Conservation (phyloP, 495 filamentous ascomycete species). For the Bathelium albidoporum region DNA sequence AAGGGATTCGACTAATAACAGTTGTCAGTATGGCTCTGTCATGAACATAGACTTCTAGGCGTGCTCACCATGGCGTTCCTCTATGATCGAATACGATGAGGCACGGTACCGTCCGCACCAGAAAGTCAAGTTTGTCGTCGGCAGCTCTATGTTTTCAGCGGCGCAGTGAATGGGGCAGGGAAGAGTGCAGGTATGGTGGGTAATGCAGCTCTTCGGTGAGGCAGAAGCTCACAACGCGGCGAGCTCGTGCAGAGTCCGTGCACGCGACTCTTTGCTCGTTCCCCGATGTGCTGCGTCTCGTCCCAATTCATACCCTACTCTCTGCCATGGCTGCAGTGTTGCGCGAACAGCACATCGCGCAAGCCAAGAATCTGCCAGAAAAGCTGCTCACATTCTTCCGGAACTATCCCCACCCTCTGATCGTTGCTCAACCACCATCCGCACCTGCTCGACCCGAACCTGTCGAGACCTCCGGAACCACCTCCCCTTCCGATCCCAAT, state of each 20-base stretch:
- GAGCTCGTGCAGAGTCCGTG: constrained; percentile 13
- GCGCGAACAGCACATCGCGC: constrained; percentile 16
- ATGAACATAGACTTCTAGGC: neutral
- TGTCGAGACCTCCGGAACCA: constrained; percentile 21
- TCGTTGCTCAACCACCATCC: constrained; percentile 3
- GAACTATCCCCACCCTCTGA: constrained; percentile 11
- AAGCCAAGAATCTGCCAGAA: neutral
- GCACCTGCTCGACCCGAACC: constrained; percentile 9
- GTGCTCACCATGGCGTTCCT: constrained; percentile 1
- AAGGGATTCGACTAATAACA: constrained; percentile 38
- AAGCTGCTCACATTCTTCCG: constrained; percentile 23
- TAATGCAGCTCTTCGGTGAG: constrained; percentile 4
- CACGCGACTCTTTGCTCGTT: neutral
- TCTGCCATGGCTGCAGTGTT: neutral
- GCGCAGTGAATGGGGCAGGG: neutral
- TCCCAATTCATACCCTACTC: neutral
- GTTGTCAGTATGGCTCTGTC: constrained; percentile 7
- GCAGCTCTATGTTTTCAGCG: no score
- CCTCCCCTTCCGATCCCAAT: constrained; percentile 34
- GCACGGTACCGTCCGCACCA: no score
- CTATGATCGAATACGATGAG: neutral
- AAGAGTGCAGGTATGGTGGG: neutral
- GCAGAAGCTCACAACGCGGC: constrained; percentile 13
- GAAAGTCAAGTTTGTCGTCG: no score
- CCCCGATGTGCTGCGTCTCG: neutral